Evolutionary conservation across 345 rosid genomes (phyloP), one percentile per base, ranked within the genome.

Genomic region (Mallotus nudiflorus): DNA sequence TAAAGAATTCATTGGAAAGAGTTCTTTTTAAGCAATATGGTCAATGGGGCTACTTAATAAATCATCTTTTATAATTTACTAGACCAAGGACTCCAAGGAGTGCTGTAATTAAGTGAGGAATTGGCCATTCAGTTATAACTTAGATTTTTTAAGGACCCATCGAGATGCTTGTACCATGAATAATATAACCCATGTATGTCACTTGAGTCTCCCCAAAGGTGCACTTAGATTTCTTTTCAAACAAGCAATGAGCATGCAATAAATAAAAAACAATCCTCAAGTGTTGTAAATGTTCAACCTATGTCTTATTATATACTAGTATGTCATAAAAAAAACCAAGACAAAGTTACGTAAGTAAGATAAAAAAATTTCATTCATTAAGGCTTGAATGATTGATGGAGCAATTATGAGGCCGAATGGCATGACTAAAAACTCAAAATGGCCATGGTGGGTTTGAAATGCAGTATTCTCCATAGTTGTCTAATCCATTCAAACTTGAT

Each of bases 161-260:
- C 0, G 5, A 3, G 2, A 63, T 37, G 0, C 44, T 5, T 4
- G 6, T 0, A 5, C 5, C 9, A 0, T 8, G 0, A 0, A 65
- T 48, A 2, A 65, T 5, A 29, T 29, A n/a, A 6, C 28, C 28
- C 1, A 65, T 14, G 3, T 46, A 29, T 0, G 42, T 1, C 0
- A 65, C 27, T 19, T 46, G 19, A 0, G 0, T n/a, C 7, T 16
- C 9, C 5, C 27, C 55, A n/a, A 65, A 27, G 0, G 4, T 40
- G 0, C 68, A 65, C 1, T 65, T 65, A 0, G 52, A 42, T 9
- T 6, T 0, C 18, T 42, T 25, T 0, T 44, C 1, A 25, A 22
- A 14, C 2, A 44, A 1, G 0, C 5, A 1, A 0, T 42, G 11
- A 11, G n/a, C 2, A 0, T 6, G 29, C 0, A 6, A 10, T 3